Conservation (phyloP, 2,329 filamentous ascomycete species). For the Fusarium succisae region DNA sequence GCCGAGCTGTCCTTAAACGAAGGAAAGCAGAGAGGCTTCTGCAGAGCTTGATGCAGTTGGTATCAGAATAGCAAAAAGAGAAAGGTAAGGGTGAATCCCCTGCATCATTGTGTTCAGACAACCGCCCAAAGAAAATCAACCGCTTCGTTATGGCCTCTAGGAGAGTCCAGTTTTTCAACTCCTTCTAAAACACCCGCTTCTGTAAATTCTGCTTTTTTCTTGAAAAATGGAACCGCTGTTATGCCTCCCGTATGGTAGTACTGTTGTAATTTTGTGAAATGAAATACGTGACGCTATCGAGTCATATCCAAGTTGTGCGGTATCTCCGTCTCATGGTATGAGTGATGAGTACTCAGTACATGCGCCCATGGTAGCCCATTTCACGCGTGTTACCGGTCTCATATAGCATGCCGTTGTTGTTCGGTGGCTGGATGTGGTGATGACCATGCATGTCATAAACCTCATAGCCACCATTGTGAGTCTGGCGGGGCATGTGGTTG, state of each 20-base stretch:
- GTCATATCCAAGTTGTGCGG: conserved; percentile 7
- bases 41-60: conserved; percentile 23
- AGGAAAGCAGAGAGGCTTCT: conserved; percentile 3
- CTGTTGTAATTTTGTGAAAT: conserved; percentile 24
- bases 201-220: conserved; percentile 23
- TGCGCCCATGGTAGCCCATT: conserved; percentile 55
- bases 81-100: conserved; percentile 24
- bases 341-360: conserved; percentile 49
- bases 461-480: conserved; percentile 50
- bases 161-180: conserved; percentile 25
- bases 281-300: conserved; percentile 6
- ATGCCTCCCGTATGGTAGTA: conserved; percentile 33
- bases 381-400: conserved; percentile 55
- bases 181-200: conserved; percentile 24
- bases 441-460: conserved; percentile 58
- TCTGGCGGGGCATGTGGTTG: conserved; percentile 44
- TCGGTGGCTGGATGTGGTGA: conserved; percentile 32
- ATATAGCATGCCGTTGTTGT: conserved; percentile 51
- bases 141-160: conserved; percentile 12
- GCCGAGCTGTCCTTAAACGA: conserved; percentile 19
- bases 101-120: conserved; percentile 38
- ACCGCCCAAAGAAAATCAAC: conserved; percentile 34
- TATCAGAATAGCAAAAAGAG: conserved; percentile 31
- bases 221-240: conserved; percentile 31
- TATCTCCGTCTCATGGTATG: conserved; percentile 7